Evolutionary conservation across 345 rosid genomes (phyloP).

Genomic region (Citrus trifoliata): DNA sequence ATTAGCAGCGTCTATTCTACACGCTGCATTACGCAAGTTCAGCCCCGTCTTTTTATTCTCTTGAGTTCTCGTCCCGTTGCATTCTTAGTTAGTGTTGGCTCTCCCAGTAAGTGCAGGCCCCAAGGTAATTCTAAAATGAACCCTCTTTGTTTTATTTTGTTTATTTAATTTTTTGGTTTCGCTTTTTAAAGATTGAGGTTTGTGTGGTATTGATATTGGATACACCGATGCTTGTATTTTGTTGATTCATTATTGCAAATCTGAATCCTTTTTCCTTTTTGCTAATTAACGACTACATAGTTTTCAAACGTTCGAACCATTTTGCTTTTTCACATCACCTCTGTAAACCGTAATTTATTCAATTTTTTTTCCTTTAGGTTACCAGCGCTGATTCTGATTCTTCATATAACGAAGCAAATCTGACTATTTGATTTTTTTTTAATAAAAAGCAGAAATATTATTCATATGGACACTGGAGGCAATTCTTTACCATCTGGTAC

Average conservation of each 20-base stretch:
- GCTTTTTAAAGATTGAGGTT: not conserved
- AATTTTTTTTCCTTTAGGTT: not conserved
- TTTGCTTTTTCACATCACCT: not conserved
- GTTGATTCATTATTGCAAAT: not conserved
- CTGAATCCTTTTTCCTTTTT: not conserved
- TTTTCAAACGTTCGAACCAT: not conserved
- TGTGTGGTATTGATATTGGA: not conserved
- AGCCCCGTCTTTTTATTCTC: not conserved
- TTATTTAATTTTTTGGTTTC: not conserved
- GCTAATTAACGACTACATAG: not conserved
- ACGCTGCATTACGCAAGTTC: not conserved
- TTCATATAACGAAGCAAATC: not conserved
- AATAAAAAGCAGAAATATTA: not conserved
- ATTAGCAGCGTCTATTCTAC: not conserved
- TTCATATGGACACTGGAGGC: slow-evolving; percentile 44
- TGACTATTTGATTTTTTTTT: not conserved
- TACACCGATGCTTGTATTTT: not conserved
- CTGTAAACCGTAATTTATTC: not conserved
- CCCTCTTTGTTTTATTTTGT: not conserved
- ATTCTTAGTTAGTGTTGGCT: not conserved
- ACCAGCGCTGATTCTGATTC: too few species aligned
- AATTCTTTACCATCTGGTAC: slow-evolving; percentile 55
- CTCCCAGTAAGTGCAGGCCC: not conserved
- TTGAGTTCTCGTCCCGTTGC: not conserved
- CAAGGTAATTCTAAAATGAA: not conserved